Evolutionary conservation across 1,284 basidiomycete species (phyloP), one percentile per base, ranked within the genome.

Genomic region (Papiliotrema flavescens): DNA sequence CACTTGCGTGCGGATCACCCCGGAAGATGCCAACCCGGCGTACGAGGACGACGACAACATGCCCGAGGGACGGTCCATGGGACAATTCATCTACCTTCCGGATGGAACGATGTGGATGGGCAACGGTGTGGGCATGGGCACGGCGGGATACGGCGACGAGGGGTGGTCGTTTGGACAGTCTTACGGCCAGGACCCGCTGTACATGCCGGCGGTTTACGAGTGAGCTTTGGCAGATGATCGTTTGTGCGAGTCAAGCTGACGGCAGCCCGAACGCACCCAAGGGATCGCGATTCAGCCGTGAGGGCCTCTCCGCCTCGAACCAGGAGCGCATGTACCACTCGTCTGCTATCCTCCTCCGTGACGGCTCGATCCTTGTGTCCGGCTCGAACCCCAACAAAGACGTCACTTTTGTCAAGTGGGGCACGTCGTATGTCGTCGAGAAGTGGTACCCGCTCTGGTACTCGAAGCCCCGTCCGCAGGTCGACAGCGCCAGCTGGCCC

Each of bases 341-440:
- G 2, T 85, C 85, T 8, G 90, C 90, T n/a, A 80, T 95, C 19
- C 83, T 97, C 36, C 84, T 97, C 35, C 86, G 90, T 17, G 90
- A 96, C 66, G 89, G 82, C 0, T 89, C 88, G 2, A 85, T 97
- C 46, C 76, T 96, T 56, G 82, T 96, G 56, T 90, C 90, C 51
- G 93, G 94, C 13, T 92, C 89, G 23, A 97, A 96, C 77, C 93
- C 93, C 39, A 95, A 96, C 73, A 81, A 89, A 53, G 92, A 96
- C 65, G 89, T 72, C 57, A 73, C 70, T 53, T 66, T 61, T 53
- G 49, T 51, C 8, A 73, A 76, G 61, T 77, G 74, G 74, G 64
- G 73, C 41, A 66, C 70, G 23, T 62, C 71, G 34, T 75, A 74
- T 44, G 68, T 71, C 47, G 63, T 68, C 42, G 75, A 77, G 59